Evolutionary conservation across 1,284 basidiomycete species (phyloP).

Genomic region (Ceratobasidium sp.): DNA sequence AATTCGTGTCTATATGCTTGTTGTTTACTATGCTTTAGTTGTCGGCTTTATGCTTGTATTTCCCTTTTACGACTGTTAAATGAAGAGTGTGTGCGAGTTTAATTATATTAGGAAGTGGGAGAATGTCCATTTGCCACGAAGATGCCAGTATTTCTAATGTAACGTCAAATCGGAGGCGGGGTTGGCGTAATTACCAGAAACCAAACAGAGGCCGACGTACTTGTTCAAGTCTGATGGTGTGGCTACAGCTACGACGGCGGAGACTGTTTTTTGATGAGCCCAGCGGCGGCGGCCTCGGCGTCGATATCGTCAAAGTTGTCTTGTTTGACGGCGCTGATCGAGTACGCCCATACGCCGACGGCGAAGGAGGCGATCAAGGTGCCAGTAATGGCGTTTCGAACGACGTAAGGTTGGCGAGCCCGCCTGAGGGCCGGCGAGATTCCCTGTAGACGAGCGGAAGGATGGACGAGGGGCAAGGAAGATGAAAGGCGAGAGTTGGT

Average conservation of each 20-base stretch:
- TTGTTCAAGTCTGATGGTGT: constrained; percentile 1
- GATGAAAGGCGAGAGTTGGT: constrained; percentile 3
- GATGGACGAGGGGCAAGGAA: constrained; percentile 2
- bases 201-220: constrained; percentile 29
- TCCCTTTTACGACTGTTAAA: no score
- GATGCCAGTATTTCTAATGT: neutral
- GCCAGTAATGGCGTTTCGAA: constrained; percentile 85
- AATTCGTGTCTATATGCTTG: neutral
- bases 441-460: constrained; percentile 59
- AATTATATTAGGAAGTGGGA: neutral
- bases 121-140: neutral
- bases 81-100: neutral
- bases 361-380: constrained; percentile 77
- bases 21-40: neutral
- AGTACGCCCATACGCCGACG: constrained; percentile 90
- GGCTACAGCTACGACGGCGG: constrained; percentile 7
- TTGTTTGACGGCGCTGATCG: constrained; percentile 92
- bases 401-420: constrained; percentile 84
- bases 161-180: neutral
- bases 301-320: constrained; percentile 90
- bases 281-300: constrained; percentile 68
- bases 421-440: constrained; percentile 89
- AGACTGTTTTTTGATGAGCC: constrained; percentile 41
- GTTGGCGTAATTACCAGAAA: neutral
- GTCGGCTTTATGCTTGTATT: no score